Conservation (phyloP, 352 stramenopile genomes). For the Phytophthora europaea region DNA sequence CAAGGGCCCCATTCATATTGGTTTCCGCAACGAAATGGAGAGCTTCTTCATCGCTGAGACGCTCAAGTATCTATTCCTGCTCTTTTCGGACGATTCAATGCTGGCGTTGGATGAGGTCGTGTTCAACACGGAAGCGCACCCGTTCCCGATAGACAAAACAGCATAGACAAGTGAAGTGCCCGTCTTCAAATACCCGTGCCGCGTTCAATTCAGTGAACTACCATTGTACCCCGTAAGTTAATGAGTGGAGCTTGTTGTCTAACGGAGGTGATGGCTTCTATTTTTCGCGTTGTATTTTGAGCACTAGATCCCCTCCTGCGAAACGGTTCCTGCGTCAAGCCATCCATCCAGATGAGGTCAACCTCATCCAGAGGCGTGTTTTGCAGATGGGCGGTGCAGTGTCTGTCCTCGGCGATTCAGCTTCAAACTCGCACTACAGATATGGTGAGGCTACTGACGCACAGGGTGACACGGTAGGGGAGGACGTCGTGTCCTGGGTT, state of each 20-base stretch:
- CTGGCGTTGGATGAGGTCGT: conserved; percentile 87
- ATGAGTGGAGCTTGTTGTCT: conserved; percentile 23
- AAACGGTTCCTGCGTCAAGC: conserved; percentile 22
- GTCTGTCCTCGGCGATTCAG: conserved; percentile 31
- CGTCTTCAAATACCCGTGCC: conserved; percentile 15
- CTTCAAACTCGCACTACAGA: conserved; percentile 21
- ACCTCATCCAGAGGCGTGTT: conserved; percentile 8
- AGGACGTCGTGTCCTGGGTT: conserved; percentile 45
- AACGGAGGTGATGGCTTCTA: conserved; percentile 18
- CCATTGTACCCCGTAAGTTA: conserved; percentile 11
- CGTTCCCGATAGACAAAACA: conserved; percentile 65
- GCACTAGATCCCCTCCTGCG: background rate
- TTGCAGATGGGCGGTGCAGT: conserved; percentile 34
- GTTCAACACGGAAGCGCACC: conserved; percentile 92
- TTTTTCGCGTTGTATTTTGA: conserved; percentile 31
- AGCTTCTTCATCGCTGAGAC: conserved; percentile 95
- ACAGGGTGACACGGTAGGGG: conserved; percentile 13
- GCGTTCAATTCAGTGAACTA: conserved; percentile 22
- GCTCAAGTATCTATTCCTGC: conserved; percentile 95
- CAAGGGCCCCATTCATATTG: conserved; percentile 45
- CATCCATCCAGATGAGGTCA: conserved; percentile 23
- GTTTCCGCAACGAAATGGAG: conserved; percentile 87
- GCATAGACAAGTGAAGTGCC: conserved; percentile 29
- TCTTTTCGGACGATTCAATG: conserved; percentile 89
- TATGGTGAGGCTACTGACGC: conserved; percentile 27